These are phyloP conservation scores for Taphrina sp. DNA, from an alignment of 1,139 yeast genomes.

Conservation along the genomic window DNA sequence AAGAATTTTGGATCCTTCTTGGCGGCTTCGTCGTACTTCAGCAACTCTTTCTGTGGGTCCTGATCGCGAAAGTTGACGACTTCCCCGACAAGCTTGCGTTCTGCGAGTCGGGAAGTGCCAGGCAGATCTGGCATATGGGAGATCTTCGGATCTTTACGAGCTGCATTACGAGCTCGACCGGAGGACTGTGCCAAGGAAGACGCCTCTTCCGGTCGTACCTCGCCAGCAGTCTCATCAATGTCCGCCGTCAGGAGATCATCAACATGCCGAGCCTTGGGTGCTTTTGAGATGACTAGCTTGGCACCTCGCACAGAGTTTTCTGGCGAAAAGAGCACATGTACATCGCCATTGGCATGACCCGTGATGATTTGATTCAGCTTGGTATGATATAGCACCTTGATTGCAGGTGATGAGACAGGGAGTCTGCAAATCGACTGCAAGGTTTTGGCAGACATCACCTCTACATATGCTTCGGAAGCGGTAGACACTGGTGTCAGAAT, in stretches of 20 bases:
- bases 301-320: constrained; percentile 45
- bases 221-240: constrained; percentile 40
- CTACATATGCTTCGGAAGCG: constrained; percentile 39
- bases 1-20: constrained; percentile 40
- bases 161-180: constrained; percentile 28
- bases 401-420: constrained; percentile 36
- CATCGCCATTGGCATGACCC: constrained; percentile 44
- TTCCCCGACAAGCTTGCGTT: constrained; percentile 39
- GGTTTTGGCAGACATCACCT: constrained; percentile 46
- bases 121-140: constrained; percentile 33
- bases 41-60: constrained; percentile 47
- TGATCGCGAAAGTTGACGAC: constrained; percentile 40
- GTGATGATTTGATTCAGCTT: constrained; percentile 42
- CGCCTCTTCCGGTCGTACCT: constrained; percentile 29
- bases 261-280: constrained; percentile 45
- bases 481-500: constrained; percentile 39
- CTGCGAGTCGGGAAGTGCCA: constrained; percentile 34
- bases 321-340: constrained; percentile 45
- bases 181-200: constrained; percentile 16
- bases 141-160: constrained; percentile 34
- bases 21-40: constrained; percentile 45
- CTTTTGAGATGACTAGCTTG: constrained; percentile 43
- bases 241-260: constrained; percentile 44
- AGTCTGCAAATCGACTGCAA: constrained; percentile 42
- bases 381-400: constrained; percentile 37